phyloP scores from a whole-genome alignment of 345 rosid species.

The Hibiscus trionum region DNA sequence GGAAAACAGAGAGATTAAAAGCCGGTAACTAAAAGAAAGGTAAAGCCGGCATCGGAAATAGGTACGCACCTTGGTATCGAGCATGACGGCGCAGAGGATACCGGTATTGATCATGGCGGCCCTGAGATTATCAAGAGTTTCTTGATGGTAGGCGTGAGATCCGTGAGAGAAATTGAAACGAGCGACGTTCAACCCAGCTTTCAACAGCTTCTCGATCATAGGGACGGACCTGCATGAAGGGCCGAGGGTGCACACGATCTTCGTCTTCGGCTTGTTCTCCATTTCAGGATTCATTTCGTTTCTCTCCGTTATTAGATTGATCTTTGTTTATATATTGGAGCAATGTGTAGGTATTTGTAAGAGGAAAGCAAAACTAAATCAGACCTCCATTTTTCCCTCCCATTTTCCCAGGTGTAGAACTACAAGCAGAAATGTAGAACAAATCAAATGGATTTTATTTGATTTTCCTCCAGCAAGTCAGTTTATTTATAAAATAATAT shows the following conservation, averaged over 20 bases:
- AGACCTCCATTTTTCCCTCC: not conserved
- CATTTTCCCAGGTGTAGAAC: not conserved
- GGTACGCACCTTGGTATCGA: slow-evolving; percentile 66
- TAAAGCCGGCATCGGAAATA: not conserved
- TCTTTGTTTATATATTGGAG: too few species aligned
- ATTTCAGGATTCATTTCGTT: not conserved
- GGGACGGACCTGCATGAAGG: slow-evolving; percentile 78
- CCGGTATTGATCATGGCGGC: slow-evolving; percentile 83
- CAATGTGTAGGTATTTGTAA: not conserved
- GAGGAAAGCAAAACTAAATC: not conserved
- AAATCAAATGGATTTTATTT: not conserved
- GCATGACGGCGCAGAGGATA: slow-evolving; percentile 92
- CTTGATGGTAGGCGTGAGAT: slow-evolving; percentile 88
- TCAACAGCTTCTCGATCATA: slow-evolving; percentile 76
- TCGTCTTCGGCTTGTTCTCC: slow-evolving; percentile 73
- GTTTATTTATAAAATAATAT: not conserved
- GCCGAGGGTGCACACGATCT: slow-evolving; percentile 93
- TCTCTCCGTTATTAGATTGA: not conserved
- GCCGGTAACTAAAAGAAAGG: not conserved
- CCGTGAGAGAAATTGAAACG: slow-evolving; percentile 98
- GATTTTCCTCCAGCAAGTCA: not conserved
- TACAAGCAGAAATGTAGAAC: not conserved
- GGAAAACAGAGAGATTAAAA: not conserved
- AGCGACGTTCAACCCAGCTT: slow-evolving; percentile 94
- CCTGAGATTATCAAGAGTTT: slow-evolving; percentile 83